Conservation (phyloP, 208 protist genomes). For the Leishmania tropica region DNA sequence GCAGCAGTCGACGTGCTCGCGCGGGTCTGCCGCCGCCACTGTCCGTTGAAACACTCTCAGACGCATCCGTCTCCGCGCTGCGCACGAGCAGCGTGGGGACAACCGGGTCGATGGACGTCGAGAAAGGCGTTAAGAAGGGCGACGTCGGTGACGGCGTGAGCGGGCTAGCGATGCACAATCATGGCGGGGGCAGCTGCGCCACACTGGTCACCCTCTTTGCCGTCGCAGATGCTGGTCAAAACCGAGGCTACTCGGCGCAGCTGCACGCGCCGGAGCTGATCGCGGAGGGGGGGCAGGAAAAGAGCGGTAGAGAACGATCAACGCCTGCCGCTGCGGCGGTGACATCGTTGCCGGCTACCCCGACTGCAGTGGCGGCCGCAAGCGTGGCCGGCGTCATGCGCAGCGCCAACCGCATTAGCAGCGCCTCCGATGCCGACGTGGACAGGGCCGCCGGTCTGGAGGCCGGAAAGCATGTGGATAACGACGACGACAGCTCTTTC, state of each 20-base stretch:
- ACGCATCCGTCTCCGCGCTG: slow-evolving; percentile 12
- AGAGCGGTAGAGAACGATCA: not conserved
- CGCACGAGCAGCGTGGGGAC: slow-evolving; percentile 8
- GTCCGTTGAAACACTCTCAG: slow-evolving; percentile 22
- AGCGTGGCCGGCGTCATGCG: not conserved
- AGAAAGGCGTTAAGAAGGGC: not conserved
- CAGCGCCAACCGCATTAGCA: not conserved
- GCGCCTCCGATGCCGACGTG: not conserved
- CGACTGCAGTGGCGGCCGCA: not conserved
- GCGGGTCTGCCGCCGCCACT: slow-evolving; percentile 24
- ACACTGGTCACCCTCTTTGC: not conserved
- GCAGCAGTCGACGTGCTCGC: slow-evolving; percentile 3
- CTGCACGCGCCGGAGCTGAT: not conserved
- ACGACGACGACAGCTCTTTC: not conserved
- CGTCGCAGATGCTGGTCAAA: not conserved
- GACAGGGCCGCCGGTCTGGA: not conserved
- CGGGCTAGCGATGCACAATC: not conserved
- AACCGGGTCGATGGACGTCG: not conserved
- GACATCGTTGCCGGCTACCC: not conserved
- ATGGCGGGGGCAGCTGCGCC: not conserved
- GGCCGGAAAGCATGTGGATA: not conserved
- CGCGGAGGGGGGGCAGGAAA: not conserved
- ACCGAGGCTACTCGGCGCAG: slow-evolving; percentile 12
- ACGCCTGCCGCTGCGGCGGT: not conserved
- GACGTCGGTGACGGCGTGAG: not conserved